Evolutionary conservation across 306 rosid species (phyloP).

Genomic region (Erythrophleum fordii): DNA sequence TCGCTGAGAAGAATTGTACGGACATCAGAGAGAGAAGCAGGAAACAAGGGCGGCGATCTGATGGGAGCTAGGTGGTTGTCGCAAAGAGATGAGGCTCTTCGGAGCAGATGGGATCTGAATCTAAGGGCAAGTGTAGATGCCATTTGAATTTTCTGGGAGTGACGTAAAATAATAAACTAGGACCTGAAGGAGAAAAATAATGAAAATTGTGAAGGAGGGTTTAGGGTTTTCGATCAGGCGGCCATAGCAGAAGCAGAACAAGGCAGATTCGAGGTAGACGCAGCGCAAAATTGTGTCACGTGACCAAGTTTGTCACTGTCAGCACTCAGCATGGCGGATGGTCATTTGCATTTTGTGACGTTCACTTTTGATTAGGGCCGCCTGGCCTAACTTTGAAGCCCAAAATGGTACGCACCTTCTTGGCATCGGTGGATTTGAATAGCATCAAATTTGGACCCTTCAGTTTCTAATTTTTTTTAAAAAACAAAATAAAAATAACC

Average conservation of each 20-base stretch:
- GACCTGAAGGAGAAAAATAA: no score
- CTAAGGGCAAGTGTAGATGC: conserved; percentile 64
- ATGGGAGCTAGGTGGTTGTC: conserved; percentile 16
- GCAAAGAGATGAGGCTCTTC: conserved; percentile 35
- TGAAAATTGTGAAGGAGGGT: background rate
- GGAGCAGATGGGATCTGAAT: conserved; percentile 64
- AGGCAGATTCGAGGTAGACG: conserved; percentile 20
- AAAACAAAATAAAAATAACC: no score
- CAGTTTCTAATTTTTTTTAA: no score
- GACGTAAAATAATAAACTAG: background rate
- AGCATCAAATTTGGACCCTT: no score
- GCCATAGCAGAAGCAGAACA: conserved; percentile 33
- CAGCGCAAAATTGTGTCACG: background rate
- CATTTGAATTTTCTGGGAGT: conserved; percentile 43
- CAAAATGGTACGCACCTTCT: no score
- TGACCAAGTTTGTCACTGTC: background rate
- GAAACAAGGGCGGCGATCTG: conserved; percentile 32
- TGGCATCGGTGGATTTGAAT: no score
- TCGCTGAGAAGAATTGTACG: conserved; percentile 7
- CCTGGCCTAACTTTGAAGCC: no score
- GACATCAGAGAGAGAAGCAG: conserved; percentile 28
- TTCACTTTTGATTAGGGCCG: no score
- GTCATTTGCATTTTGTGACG: no score
- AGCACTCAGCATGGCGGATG: no score
- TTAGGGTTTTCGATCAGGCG: conserved; percentile 48